These are phyloP conservation scores for Trapa bicornis DNA, from an alignment of 345 rosid species.

Conservation along the genomic window DNA sequence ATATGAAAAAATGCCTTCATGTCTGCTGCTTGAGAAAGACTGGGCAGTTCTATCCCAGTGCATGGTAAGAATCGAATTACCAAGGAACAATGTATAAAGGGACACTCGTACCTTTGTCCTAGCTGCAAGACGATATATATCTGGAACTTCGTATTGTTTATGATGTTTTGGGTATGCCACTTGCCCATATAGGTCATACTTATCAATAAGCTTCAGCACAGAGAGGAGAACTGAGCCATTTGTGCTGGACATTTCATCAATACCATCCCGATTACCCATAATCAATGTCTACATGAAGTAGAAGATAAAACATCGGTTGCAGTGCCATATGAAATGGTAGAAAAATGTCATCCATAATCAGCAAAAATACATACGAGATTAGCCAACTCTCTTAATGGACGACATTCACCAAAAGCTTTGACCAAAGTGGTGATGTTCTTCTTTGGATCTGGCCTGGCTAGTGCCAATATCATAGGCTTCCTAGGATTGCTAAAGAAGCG, in stretches of 20 bases:
- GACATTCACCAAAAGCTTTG: slow-evolving; percentile 98
- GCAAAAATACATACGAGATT: slow-evolving; percentile 57
- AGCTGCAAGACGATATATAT: slow-evolving; percentile 95
- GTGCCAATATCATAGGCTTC: slow-evolving; percentile 96
- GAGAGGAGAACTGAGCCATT: slow-evolving; percentile 87
- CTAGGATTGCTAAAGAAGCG: slow-evolving; percentile 88
- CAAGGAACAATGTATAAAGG: neutral
- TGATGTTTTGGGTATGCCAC: slow-evolving; percentile 99
- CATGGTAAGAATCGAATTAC: neutral
- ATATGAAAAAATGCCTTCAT: slow-evolving; percentile 1
- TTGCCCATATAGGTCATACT: slow-evolving; percentile 95
- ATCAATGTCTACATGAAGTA: slow-evolving; percentile 57
- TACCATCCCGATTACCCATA: slow-evolving; percentile 97
- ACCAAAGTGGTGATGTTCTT: slow-evolving; percentile 95
- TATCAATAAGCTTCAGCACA: slow-evolving; percentile 92
- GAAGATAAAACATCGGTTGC: neutral
- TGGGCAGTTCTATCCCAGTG: neutral
- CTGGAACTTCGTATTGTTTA: slow-evolving; percentile 92
- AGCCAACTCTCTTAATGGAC: slow-evolving; percentile 92
- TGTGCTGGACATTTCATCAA: slow-evolving; percentile 98
- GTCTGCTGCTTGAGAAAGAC: neutral
- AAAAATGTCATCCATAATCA: neutral
- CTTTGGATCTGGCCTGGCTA: slow-evolving; percentile 99
- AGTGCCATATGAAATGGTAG: neutral
- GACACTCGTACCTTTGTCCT: slow-evolving; percentile 64